Evolutionary conservation across 2,329 filamentous ascomycete genomes (phyloP).

Genomic region (Chrysoporthe austroafricana): DNA sequence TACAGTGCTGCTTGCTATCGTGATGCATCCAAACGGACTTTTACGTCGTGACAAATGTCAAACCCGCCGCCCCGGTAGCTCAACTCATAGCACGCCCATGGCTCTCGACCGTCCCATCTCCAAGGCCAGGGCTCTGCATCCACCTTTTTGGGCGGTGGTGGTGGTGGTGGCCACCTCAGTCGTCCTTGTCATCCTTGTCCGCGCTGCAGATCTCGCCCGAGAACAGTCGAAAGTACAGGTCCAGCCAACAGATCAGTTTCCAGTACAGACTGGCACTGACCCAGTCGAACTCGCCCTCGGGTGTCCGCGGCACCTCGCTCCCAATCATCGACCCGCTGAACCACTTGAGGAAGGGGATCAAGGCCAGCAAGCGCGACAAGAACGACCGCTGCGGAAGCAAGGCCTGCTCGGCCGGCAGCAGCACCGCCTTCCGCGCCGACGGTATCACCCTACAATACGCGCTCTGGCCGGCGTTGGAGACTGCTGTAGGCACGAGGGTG

Average conservation of each 20-base stretch:
- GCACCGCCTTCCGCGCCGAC: constrained; percentile 64
- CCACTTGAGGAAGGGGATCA: constrained; percentile 72
- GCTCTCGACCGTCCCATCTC: background rate
- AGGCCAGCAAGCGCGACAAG: constrained; percentile 64
- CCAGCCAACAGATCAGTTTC: constrained; percentile 68
- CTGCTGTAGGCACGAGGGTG: constrained; percentile 27
- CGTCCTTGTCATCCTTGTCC: constrained; percentile 67
- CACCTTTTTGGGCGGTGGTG: too few species aligned
- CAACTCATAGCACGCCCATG: background rate
- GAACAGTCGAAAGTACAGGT: constrained; percentile 62
- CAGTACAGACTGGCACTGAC: constrained; percentile 68
- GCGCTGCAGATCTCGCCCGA: constrained; percentile 60
- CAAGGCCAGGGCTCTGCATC: background rate
- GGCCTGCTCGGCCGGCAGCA: constrained; percentile 72
- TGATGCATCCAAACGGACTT: constrained; percentile 1
- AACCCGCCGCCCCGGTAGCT: background rate
- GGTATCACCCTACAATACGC: constrained; percentile 66
- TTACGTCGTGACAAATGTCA: background rate
- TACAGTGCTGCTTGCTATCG: constrained; percentile 5
- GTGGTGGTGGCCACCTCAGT: constrained; percentile 40
- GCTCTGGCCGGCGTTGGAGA: constrained; percentile 28
- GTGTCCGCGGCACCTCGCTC: constrained; percentile 72
- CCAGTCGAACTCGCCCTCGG: constrained; percentile 79
- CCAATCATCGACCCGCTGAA: constrained; percentile 76
- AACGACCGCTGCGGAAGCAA: constrained; percentile 70